These are phyloP conservation scores for Lactarius vividus DNA, from an alignment of 768 basidiomycete species.

Conservation along the genomic window DNA sequence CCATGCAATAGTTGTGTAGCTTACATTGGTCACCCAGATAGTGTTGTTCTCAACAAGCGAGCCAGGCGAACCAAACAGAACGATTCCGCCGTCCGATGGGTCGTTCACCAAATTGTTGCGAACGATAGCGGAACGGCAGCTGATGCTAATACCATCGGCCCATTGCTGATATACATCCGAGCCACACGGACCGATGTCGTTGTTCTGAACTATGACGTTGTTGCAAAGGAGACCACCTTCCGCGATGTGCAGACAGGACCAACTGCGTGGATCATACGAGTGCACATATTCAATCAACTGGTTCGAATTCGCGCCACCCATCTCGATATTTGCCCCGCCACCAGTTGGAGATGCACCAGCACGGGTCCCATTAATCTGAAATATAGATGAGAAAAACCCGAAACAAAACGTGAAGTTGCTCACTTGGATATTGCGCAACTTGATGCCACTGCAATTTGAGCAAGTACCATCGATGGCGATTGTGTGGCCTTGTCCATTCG, in stretches of 20 bases:
- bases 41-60: conserved; percentile 73
- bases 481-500: conserved; percentile 63
- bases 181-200: conserved; percentile 81
- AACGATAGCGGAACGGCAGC: conserved; percentile 59
- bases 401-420: conserved; percentile 11
- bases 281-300: conserved; percentile 78
- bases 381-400: neutral
- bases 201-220: conserved; percentile 67
- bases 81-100: conserved; percentile 79
- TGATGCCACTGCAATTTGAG: conserved; percentile 53
- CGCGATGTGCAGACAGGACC: conserved; percentile 78
- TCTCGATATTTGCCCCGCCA: conserved; percentile 80
- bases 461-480: conserved; percentile 73
- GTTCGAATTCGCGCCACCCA: conserved; percentile 70
- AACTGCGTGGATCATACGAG: conserved; percentile 73
- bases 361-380: conserved; percentile 72
- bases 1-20: conserved; percentile 29
- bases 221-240: conserved; percentile 68
- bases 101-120: conserved; percentile 68
- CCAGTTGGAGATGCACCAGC: conserved; percentile 46
- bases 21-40: conserved; percentile 65
- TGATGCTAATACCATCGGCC: conserved; percentile 81
- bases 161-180: conserved; percentile 63
- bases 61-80: conserved; percentile 74
- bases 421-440: conserved; percentile 72